Evolutionary conservation across 352 stramenopile species (phyloP), one percentile per base, ranked within the genome.

Genomic region (Hyaloperonospora brassicae): DNA sequence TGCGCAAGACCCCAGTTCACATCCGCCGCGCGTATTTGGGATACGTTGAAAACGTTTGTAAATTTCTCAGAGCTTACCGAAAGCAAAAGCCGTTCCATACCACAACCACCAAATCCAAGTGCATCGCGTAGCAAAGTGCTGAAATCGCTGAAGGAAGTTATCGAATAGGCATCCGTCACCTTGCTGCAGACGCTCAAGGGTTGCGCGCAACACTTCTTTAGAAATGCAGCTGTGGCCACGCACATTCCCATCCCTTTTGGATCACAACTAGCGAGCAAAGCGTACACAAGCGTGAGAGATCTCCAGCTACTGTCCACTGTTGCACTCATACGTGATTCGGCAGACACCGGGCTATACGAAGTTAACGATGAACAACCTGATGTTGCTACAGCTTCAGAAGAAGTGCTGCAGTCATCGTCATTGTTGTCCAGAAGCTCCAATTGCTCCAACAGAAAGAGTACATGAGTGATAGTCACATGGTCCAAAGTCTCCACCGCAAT

Each of bases 221-320:
- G 61, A 58, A 93, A 93, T 52, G 86, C 75, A 31, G 83, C 79
- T 9, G 74, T 70, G 27, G 75, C 70, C 13, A 78, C 50, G 35
- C 75, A 86, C 79, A 93, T 91, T 0, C 83, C 79, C 62, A 73
- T 79, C 2, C 82, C 80, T 41, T 84, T 87, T 14, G 80, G 79
- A 57, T 93, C 79, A 60, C 78, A 90, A 21, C 75, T 87, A 22
- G 83, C 79, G 21, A 89, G 62, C 1, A 91, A 51, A 27, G 87
- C 59, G 54, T 86, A 86, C 7, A 89, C 79, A 5, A 89, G 48
- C 31, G 80, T 76, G 0, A 87, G 58, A 0, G 69, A 80, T 48
- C 79, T 88, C 79, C 80, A 93, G 64, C 87, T 83, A 5, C 57
- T 66, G 34, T 87, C 68, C 5, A 62, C 61, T 22, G 62, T 59